phyloP scores from a whole-genome alignment of 2,329 filamentous ascomycete genomes.

The Thermothelomyces thermophilus region DNA sequence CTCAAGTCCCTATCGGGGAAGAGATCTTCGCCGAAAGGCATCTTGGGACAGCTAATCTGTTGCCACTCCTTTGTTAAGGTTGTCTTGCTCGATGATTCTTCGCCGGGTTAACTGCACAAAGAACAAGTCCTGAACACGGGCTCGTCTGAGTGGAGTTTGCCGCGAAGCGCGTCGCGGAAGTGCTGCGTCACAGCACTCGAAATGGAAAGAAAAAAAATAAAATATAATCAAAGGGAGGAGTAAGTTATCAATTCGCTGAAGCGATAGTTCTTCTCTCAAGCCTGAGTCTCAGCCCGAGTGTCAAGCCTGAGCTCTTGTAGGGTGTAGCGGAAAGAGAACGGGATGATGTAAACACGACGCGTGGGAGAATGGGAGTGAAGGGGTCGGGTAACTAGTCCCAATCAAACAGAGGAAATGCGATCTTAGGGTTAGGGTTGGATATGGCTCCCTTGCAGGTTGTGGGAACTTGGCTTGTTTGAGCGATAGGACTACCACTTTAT shows the following conservation, averaged over 20 bases:
- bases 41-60: background rate
- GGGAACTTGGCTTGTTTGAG: no score
- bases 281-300: no score
- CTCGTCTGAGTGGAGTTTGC: background rate
- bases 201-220: background rate
- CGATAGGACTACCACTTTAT: no score
- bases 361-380: constrained; percentile 5
- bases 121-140: background rate
- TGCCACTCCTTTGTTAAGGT: background rate
- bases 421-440: background rate
- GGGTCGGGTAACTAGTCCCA: background rate
- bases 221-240: background rate
- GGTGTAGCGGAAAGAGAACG: background rate
- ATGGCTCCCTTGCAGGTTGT: no score
- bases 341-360: constrained; percentile 7
- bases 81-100: background rate
- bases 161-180: background rate
- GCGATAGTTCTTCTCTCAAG: background rate
- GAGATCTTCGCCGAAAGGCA: constrained; percentile 13
- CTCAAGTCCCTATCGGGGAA: constrained; percentile 3
- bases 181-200: background rate
- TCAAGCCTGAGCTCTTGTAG: no score
- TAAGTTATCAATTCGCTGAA: background rate
- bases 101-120: no score
- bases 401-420: no score